Conservation (phyloP, 768 basidiomycete genomes). For the Phaeolepiota aurea region DNA sequence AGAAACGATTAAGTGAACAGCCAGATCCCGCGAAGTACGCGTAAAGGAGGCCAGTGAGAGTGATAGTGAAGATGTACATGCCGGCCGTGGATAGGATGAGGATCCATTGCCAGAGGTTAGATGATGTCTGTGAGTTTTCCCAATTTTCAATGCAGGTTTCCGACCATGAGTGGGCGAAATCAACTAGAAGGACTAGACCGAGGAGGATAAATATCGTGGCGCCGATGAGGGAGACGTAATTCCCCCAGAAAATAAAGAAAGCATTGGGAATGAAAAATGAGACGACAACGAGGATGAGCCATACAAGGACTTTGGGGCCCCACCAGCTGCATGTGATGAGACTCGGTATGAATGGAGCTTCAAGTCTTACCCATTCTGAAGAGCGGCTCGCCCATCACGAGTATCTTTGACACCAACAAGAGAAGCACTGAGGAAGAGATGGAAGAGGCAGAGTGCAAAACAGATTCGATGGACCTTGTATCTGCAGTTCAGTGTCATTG, state of each 20-base stretch:
- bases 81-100: constrained; percentile 88
- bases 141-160: constrained; percentile 95
- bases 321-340: constrained; percentile 65
- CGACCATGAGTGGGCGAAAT: constrained; percentile 98
- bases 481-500: constrained; percentile 1
- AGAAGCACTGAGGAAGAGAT: constrained; percentile 68
- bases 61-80: constrained; percentile 79
- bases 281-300: constrained; percentile 71
- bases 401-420: constrained; percentile 89
- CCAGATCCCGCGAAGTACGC: constrained; percentile 84
- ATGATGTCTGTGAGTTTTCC: constrained; percentile 60
- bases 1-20: constrained; percentile 92
- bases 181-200: constrained; percentile 93
- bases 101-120: constrained; percentile 93
- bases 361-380: constrained; percentile 84
- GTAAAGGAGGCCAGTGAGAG: constrained; percentile 83
- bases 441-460: constrained; percentile 88
- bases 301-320: constrained; percentile 92
- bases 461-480: constrained; percentile 87
- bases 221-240: constrained; percentile 85
- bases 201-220: constrained; percentile 94
- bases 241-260: constrained; percentile 98
- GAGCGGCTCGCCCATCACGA: constrained; percentile 83
- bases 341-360: constrained; percentile 1
- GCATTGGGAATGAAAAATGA: constrained; percentile 96